Percentiles rank a stretch among this genome's conserved stretches.
Conservation (phyloP, 2,329 filamentous ascomycete genomes). For the Tricladium varicosporioides region DNA sequence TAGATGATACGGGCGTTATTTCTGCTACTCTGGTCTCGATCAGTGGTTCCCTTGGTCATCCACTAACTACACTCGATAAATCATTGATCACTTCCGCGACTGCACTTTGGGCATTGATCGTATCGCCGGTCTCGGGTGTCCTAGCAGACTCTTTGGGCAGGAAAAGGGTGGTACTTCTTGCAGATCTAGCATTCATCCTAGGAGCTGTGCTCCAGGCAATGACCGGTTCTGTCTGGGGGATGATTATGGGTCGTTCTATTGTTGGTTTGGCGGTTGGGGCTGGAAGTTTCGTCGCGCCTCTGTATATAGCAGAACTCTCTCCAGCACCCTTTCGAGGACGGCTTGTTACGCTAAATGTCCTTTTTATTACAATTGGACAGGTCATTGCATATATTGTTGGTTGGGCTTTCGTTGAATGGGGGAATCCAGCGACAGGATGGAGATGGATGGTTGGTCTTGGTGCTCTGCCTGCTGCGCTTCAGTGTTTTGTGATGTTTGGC, state of each 20-base stretch:
- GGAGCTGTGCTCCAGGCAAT: constrained; percentile 66
- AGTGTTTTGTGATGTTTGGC: constrained; percentile 63
- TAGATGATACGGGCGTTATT: constrained; percentile 51
- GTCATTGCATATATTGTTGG: constrained; percentile 85
- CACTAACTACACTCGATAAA: constrained; percentile 62
- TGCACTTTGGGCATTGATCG: constrained; percentile 61
- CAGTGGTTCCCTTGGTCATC: constrained; percentile 52
- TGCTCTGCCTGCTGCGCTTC: constrained; percentile 70
- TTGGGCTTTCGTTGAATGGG: constrained; percentile 66
- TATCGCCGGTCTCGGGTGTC: constrained; percentile 63
- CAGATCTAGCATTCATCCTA: constrained; percentile 64
- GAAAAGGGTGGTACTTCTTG: constrained; percentile 59
- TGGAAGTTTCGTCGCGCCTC: constrained; percentile 77
- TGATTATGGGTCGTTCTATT: constrained; percentile 67
- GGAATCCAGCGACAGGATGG: constrained; percentile 62
- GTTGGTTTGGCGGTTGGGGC: constrained; percentile 73
- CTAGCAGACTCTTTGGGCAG: constrained; percentile 62
- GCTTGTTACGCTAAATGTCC: constrained; percentile 75
- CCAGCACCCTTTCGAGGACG: constrained; percentile 74
- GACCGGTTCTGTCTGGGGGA: constrained; percentile 54
- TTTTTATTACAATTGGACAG: constrained; percentile 86
- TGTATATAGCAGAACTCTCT: constrained; percentile 86
- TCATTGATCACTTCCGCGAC: constrained; percentile 70
- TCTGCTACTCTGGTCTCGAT: constrained; percentile 67
- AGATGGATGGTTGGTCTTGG: constrained; percentile 90